phyloP scores from a whole-genome alignment of 345 rosid species.

The Salix arbutifolia region DNA sequence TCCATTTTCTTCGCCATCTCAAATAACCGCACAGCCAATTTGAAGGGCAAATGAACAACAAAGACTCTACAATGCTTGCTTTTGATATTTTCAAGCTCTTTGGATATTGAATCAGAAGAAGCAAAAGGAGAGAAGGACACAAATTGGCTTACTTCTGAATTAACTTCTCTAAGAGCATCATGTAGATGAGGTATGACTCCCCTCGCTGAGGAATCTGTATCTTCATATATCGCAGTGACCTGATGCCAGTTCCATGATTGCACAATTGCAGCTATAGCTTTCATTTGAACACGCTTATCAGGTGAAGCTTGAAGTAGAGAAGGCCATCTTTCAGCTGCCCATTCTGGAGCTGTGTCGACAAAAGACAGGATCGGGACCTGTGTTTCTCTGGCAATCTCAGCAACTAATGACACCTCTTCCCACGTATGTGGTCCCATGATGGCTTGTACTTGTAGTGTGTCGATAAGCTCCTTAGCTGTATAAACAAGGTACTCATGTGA shows the following conservation, averaged over 20 bases:
- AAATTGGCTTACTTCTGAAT: constrained; percentile 5
- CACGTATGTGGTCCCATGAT: constrained; percentile 26
- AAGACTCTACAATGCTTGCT: constrained; percentile 25
- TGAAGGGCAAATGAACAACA: constrained; percentile 21
- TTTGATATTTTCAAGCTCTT: constrained; percentile 5
- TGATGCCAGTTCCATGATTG: constrained; percentile 22
- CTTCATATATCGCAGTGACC: constrained; percentile 17
- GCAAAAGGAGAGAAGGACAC: constrained; percentile 9
- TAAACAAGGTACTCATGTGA: too few species aligned
- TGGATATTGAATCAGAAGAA: background rate
- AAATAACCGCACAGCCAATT: constrained; percentile 13
- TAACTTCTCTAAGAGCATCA: constrained; percentile 8
- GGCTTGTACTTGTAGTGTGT: constrained; percentile 4
- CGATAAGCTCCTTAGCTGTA: constrained; percentile 14
- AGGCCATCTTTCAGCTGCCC: constrained; percentile 17
- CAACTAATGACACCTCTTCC: constrained; percentile 25
- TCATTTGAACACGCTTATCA: constrained; percentile 15
- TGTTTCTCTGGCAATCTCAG: constrained; percentile 8
- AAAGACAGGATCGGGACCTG: constrained; percentile 24
- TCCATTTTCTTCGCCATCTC: constrained; percentile 19
- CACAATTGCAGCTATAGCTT: constrained; percentile 22
- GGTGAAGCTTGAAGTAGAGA: constrained; percentile 21
- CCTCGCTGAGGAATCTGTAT: constrained; percentile 5
- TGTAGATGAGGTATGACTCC: constrained; percentile 10
- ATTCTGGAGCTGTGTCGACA: constrained; percentile 13